Evolutionary conservation across 1,284 basidiomycete species (phyloP).

Genomic region (Moesziomyces antarcticus): DNA sequence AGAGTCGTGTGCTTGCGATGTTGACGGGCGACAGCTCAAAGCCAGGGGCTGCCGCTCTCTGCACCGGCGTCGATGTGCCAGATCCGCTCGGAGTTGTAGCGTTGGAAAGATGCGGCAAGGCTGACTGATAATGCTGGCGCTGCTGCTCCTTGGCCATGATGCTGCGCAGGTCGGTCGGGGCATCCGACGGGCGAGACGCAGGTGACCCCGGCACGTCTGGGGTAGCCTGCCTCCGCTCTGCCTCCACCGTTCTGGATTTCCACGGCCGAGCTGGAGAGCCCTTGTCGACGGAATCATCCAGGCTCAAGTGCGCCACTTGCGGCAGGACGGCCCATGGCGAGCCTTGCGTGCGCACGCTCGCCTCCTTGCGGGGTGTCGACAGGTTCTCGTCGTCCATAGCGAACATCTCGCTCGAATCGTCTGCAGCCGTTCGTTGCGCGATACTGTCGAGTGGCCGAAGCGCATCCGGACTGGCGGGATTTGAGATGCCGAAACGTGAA

Average conservation of each 20-base stretch:
- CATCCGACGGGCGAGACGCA: conserved; percentile 18
- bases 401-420: conserved; percentile 71
- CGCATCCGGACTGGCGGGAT: conserved; percentile 40
- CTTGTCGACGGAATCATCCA: conserved; percentile 30
- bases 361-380: conserved; percentile 16
- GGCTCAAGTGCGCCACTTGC: conserved; percentile 40
- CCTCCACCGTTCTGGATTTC: conserved; percentile 70
- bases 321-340: conserved; percentile 43
- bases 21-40: conserved; percentile 38
- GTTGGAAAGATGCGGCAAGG: conserved; percentile 10
- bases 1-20: conserved; percentile 51
- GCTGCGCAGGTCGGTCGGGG: conserved; percentile 76
- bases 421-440: conserved; percentile 11
- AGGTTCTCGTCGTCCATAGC: conserved; percentile 75
- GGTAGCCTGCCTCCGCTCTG: conserved; percentile 66
- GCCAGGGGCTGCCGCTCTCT: conserved; percentile 12
- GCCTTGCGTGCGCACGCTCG: conserved; percentile 12
- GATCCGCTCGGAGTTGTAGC: conserved; percentile 36
- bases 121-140: conserved; percentile 33
- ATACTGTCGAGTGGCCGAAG: conserved; percentile 30
- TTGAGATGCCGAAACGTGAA: conserved; percentile 52
- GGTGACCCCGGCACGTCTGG: conserved; percentile 20
- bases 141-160: conserved; percentile 77
- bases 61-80: conserved; percentile 36
- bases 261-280: conserved; percentile 65